Evolutionary conservation across 768 basidiomycete genomes (phyloP), one percentile per base, ranked within the genome.

Genomic region (Pluteus cervinus): DNA sequence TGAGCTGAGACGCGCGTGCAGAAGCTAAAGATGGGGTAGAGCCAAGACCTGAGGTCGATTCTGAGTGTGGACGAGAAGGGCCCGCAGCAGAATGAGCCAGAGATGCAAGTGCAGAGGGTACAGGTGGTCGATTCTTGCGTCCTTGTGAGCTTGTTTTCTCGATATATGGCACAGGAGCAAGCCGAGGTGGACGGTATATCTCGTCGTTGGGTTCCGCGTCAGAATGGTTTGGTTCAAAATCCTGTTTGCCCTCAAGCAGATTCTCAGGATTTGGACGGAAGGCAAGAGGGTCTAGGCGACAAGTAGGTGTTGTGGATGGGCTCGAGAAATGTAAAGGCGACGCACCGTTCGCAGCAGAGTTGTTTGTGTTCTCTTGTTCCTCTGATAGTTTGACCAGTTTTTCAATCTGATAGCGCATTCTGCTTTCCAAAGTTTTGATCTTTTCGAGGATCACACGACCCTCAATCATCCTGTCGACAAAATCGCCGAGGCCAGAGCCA

Each of bases 361-460:
- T 49, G 34, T n/a, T n/a, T n/a, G 54, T 62, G 45, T 66, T 59
- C 16, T 66, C 59, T 12, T 69, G 63, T 47, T 86, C 81, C 40
- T 82, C 77, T 1, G 89, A 83, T 4, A 86, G 60, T 42, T 76
- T 73, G 18, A 93, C 75, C 12, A 99, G 75, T 56, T 98, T 97
- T 48, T 97, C 91, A 50, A 99, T 89, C 56, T 98, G 96, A 57
- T 99, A 97, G 33, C 75, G 78, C 73, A 99, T 85, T 52, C 86
- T 81, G 37, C 70, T 69, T 59, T 98, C 93, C 16, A 99, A 70
- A 0, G 77, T 71, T 42, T 83, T 82, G 33, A 85, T 71, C 63
- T 96, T 97, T 55, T 99, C 96, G 30, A 98, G 73, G 7, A 89
- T 76, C 29, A 92, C 65, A 9, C 91, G 77, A 14, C 74, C 71